A percentile compares a stretch with the other conserved stretches of the same genome.
Evolutionary conservation across 257 asterid genomes (phyloP).

Genomic region (Solanum stenotomum): DNA sequence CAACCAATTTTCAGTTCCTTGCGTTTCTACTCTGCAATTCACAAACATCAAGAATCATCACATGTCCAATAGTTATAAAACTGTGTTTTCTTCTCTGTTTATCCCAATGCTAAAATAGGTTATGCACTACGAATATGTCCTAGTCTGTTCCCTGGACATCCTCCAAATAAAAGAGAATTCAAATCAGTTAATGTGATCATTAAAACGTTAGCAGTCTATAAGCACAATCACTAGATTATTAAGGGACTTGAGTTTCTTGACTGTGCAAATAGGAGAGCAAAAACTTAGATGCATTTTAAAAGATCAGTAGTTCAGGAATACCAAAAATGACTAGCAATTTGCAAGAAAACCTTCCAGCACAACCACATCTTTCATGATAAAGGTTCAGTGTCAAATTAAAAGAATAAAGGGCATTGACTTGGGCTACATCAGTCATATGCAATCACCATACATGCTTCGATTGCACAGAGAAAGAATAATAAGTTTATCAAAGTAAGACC

Average conservation of each 20-base stretch:
- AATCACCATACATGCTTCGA: not conserved
- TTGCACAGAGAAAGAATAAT: not conserved
- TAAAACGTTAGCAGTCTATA: not conserved
- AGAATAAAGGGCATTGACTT: not conserved
- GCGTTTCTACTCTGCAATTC: not conserved
- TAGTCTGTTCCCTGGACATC: not conserved
- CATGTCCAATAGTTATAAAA: not conserved
- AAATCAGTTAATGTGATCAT: not conserved
- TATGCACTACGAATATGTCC: not conserved
- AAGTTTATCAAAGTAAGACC: constrained; percentile 30
- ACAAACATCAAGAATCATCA: not conserved
- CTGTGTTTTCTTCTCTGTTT: not conserved
- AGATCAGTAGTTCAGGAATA: not conserved
- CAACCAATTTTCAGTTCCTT: not conserved
- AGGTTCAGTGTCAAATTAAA: not conserved
- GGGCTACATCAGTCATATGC: not conserved
- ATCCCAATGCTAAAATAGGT: not conserved
- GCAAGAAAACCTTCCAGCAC: constrained; percentile 1
- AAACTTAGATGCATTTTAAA: not conserved
- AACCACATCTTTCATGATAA: not conserved
- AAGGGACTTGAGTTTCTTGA: not conserved
- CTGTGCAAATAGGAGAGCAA: not conserved
- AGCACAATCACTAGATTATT: not conserved
- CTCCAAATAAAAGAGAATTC: not conserved
- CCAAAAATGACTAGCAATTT: not conserved